Evolutionary conservation across 1,284 basidiomycete species (phyloP).

Genomic region (Cutaneotrichosporon sp.): DNA sequence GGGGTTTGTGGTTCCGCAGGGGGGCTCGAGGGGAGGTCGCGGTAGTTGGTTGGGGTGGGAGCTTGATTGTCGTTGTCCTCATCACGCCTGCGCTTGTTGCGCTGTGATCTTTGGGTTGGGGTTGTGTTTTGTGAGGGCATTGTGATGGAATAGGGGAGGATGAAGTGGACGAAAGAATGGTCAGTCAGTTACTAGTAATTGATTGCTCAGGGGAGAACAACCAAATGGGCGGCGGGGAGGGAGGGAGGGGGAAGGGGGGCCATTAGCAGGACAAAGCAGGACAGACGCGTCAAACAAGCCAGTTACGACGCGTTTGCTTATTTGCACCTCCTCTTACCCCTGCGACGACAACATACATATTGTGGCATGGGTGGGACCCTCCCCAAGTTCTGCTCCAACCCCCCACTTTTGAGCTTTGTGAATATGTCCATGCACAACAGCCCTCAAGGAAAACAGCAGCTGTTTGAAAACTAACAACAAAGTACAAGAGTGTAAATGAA

Average conservation of each 20-base stretch:
- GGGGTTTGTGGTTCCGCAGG: constrained; percentile 19
- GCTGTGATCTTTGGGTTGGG: constrained; percentile 6
- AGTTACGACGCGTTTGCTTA: background rate
- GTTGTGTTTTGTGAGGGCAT: constrained; percentile 15
- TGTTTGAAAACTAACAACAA: background rate
- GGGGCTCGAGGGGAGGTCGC: constrained; percentile 36
- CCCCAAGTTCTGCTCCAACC: no score
- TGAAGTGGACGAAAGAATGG: background rate
- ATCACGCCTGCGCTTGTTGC: constrained; percentile 21
- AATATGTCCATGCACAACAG: background rate
- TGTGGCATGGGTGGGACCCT: background rate
- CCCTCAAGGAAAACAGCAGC: background rate
- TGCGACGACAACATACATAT: background rate
- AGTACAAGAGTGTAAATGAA: constrained; percentile 6
- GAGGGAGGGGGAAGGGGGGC: background rate
- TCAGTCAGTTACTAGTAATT: constrained; percentile 7
- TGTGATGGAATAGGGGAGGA: constrained; percentile 30
- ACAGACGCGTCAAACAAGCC: background rate
- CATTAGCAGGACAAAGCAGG: no score
- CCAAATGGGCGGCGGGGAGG: background rate
- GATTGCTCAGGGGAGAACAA: constrained; percentile 8
- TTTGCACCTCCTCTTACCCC: background rate
- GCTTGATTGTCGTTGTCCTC: background rate
- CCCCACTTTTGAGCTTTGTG: no score
- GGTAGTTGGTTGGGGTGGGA: constrained; percentile 3